Conservation (phyloP, 805 yeast genomes). For the Yamadazyma paraphyllophila region DNA sequence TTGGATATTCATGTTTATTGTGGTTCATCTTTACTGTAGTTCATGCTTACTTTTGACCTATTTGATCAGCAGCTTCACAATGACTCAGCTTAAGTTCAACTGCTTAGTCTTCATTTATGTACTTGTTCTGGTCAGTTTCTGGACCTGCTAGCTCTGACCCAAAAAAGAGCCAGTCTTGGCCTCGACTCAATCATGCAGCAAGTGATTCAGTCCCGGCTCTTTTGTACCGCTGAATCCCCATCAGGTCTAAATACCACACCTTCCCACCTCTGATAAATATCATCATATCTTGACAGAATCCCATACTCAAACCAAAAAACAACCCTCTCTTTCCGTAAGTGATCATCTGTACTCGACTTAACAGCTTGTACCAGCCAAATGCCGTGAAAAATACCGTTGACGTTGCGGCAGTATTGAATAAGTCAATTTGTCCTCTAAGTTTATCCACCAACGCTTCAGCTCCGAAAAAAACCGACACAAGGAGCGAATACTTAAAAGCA, state of each 20-base stretch:
- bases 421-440: conserved; percentile 52
- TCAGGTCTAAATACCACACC: conserved; percentile 59
- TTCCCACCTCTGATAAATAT: conserved; percentile 57
- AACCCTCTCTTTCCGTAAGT: conserved; percentile 52
- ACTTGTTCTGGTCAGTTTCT: neutral
- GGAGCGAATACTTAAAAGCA: conserved; percentile 34
- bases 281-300: conserved; percentile 64
- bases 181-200: too few species aligned
- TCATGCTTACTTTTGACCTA: too few species aligned
- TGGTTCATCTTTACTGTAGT: too few species aligned
- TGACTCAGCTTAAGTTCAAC: neutral
- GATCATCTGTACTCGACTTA: conserved; percentile 43
- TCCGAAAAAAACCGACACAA: conserved; percentile 52
- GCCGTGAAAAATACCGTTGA: conserved; percentile 50
- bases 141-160: too few species aligned
- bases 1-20: too few species aligned
- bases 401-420: conserved; percentile 60
- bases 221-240: conserved; percentile 1
- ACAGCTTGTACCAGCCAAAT: conserved; percentile 46
- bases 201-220: neutral
- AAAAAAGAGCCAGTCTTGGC: too few species aligned
- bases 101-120: neutral
- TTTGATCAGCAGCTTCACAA: too few species aligned
- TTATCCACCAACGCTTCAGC: conserved; percentile 62
- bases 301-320: conserved; percentile 57